Evolutionary conservation across 805 yeast genomes (phyloP), one percentile per base, ranked within the genome.

Genomic region (Teunomyces lycoperdinae): DNA sequence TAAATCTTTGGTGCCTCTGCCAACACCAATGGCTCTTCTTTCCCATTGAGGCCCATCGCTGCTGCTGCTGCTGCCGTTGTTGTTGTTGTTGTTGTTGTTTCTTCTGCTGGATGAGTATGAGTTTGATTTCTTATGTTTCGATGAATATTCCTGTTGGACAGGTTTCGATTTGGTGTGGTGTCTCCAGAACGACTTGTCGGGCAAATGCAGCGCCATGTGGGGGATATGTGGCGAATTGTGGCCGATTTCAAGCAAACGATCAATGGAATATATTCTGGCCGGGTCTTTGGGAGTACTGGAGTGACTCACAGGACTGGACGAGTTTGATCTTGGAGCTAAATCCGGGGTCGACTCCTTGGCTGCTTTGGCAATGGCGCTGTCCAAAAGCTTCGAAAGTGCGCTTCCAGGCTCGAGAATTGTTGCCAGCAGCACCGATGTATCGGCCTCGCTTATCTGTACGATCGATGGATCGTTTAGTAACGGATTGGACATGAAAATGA

Each of bases 121-220:
- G 36, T 58, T 55, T 28, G 52, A 44, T 38, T 51, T 50, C 43
- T 58, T 57, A 43, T 47, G 55, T 35, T 50, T 53, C 44, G 49
- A 32, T 1, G 34, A 43, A 36, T 46, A 46, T 30, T 39, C 41
- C 26, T 45, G 42, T 16, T 31, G n/a, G 24, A 35, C 31, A 13
- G 42, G 16, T 7, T 32, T 32, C 17, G 34, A 5, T 32, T 32
- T 34, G 44, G 54, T 44, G 39, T 66, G 68, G 45, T 71, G 57
- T 50, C 78, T 70, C 78, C 83, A 81, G 54, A 80, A 81, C 13
- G 71, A 65, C 45, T 61, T 65, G 32, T 68, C 76, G 3, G 85
- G 84, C 51, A 79, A 65, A 27, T 61, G 51, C 10, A 66, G 58
- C 9, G n/a, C 24, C 32, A 29, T 30, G 34, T 40, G 26, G 3